Base-by-base conservation (phyloP, 2,329 filamentous ascomycete species). In the Chaetomiaceae sp. region DNA sequence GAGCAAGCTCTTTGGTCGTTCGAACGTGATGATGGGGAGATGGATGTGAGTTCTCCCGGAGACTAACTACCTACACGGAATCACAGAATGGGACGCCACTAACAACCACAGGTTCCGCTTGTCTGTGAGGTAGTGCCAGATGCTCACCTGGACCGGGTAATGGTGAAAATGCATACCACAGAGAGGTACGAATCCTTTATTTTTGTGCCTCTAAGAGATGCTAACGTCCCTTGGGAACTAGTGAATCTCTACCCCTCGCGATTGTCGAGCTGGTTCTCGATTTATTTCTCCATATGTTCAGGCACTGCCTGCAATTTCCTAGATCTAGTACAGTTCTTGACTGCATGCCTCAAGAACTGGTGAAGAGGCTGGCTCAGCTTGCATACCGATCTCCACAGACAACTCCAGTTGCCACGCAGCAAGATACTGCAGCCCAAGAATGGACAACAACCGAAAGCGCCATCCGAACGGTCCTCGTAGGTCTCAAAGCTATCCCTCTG, bases 101-200 rank as follows among this genome's bases (percentile, higher is more conserved):
- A 25, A 43, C 16, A 9, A 25, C 2, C 16, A 4, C n/a, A 77
- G 71, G 76, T 88, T 14, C 87, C 89, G 0, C 67, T 95, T 37
- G 86, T 95, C 11, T 85, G 88, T 57, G 90, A 95, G 65, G 68
- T 94, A 3, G 70, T 81, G 4, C 87, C 87, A 1, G 73, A 78
- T 41, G 62, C 72, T 2, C 64, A 65, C 8, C 58, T 71, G 21
- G 76, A 90, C 65, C 70, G 62, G 0, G 58, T 94, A 18, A 65
- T 71, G 0, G 65, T 90, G 41, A 77, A 75, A 18, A 64, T 94
- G 11, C 85, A 94, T 67, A 82, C 80, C 66, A 82, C 80, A 51
- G 75, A 86, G 41, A 69, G 69, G 72, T 76, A 13, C 11, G 37
- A 14, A 7, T 65, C 58, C 67, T 68, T 4, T 37, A 13, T 57